phyloP scores from a whole-genome alignment of 805 yeast species.

The Metschnikowia kofuensis region DNA sequence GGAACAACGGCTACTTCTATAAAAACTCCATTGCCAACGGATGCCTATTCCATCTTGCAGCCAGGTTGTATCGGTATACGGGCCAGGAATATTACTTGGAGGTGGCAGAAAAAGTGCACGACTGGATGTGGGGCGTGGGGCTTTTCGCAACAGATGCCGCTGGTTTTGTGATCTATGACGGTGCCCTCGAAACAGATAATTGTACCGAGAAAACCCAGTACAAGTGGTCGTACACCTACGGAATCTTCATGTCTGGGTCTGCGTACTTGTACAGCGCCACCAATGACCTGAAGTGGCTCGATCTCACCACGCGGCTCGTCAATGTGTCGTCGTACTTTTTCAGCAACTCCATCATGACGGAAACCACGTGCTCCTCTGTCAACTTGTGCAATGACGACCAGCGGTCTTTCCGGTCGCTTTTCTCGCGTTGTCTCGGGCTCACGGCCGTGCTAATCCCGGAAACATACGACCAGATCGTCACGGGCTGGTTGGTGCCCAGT shows the following conservation, averaged over 20 bases:
- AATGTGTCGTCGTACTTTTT: constrained; percentile 39
- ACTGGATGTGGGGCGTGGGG: constrained; percentile 39
- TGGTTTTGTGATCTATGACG: constrained; percentile 44
- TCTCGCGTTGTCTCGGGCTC: constrained; percentile 59
- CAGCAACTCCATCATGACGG: constrained; percentile 51
- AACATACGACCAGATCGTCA: constrained; percentile 38
- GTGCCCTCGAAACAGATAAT: background rate
- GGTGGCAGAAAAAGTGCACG: constrained; percentile 43
- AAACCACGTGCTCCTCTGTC: constrained; percentile 54
- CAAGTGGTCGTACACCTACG: constrained; percentile 73
- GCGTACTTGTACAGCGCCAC: constrained; percentile 69
- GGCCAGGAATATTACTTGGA: constrained; percentile 38
- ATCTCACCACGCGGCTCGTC: constrained; percentile 35
- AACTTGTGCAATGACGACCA: constrained; percentile 69
- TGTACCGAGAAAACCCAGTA: constrained; percentile 5
- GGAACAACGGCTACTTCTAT: constrained; percentile 46
- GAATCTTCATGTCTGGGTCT: constrained; percentile 60
- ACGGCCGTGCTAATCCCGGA: constrained; percentile 55
- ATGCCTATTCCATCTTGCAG: constrained; percentile 43
- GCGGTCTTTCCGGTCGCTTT: constrained; percentile 67
- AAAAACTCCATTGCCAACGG: constrained; percentile 46
- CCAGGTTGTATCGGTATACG: constrained; percentile 43
- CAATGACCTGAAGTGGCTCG: constrained; percentile 41
- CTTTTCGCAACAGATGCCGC: constrained; percentile 19
- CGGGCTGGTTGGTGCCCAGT: constrained; percentile 31